Evolutionary conservation across 139 green algal species (phyloP).

Genomic region (Microglena sp.): DNA sequence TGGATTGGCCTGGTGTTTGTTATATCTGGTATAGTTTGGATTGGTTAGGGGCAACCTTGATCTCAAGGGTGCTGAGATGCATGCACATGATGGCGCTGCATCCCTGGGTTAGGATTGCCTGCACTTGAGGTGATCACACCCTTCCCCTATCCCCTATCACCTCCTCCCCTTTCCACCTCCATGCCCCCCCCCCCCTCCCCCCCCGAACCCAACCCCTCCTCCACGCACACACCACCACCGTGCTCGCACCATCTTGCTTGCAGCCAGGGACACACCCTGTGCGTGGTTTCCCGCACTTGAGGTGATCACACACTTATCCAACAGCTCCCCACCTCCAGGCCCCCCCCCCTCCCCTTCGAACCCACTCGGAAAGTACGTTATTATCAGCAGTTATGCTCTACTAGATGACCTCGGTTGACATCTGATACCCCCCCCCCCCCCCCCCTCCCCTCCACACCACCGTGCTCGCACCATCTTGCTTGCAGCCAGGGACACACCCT

Average conservation of each 20-base stretch:
- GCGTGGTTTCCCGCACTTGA: slow-evolving; percentile 92
- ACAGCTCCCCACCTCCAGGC: not conserved
- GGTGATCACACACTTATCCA: slow-evolving; percentile 69
- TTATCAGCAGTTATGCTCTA: no score
- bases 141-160: not conserved
- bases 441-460: no score
- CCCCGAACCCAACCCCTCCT: no score
- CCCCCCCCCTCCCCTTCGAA: not conserved
- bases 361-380: no score
- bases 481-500: slow-evolving; percentile 85
- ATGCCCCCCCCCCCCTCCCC: no score
- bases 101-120: slow-evolving; percentile 32
- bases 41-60: slow-evolving; percentile 53
- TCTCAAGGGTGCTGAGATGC: slow-evolving; percentile 72
- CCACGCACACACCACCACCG: no score
- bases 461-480: slow-evolving; percentile 44
- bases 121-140: slow-evolving; percentile 73
- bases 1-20: no score
- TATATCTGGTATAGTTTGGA: no score
- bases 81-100: slow-evolving; percentile 83
- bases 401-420: no score
- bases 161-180: no score
- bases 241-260: slow-evolving; percentile 45
- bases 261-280: slow-evolving; percentile 86
- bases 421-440: no score